Evolutionary conservation across 164 flowering plant species (phyloP).

Genomic region (Liriodendron chinense): DNA sequence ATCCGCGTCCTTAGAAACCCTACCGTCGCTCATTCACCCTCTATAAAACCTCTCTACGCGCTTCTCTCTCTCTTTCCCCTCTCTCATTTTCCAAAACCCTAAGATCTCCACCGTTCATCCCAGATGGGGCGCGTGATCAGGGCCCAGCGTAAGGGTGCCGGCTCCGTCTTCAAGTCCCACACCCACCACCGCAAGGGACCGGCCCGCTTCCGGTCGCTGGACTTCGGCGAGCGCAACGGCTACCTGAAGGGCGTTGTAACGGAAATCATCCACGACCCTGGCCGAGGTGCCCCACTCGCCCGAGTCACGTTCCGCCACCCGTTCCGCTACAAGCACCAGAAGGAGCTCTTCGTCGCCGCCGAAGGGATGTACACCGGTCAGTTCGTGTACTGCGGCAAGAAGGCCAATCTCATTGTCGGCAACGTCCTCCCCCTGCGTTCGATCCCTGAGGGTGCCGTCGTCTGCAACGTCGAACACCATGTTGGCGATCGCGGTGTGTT

Average conservation of each 20-base stretch:
- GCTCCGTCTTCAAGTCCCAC: conserved; percentile 14
- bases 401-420: conserved; percentile 47
- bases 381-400: conserved; percentile 58
- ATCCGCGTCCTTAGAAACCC: too few species aligned
- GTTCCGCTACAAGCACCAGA: conserved; percentile 54
- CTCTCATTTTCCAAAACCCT: too few species aligned
- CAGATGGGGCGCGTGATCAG: conserved; percentile 17
- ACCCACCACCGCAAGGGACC: conserved; percentile 60
- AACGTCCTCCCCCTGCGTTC: conserved; percentile 52
- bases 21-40: too few species aligned
- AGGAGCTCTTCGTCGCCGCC: conserved; percentile 60
- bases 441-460: conserved; percentile 58
- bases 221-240: conserved; percentile 58
- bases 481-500: conserved; percentile 55
- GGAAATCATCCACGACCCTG: conserved; percentile 54
- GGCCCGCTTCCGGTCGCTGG: conserved; percentile 48
- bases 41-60: too few species aligned
- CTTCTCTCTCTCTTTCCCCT: too few species aligned
- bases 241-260: conserved; percentile 48
- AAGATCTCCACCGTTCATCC: too few species aligned
- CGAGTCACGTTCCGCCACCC: conserved; percentile 54
- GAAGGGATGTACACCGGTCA: conserved; percentile 59
- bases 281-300: conserved; percentile 57
- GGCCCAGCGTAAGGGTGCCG: conserved; percentile 17
- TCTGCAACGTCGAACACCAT: conserved; percentile 61